A percentile compares a stretch with the other conserved stretches of the same genome.
Evolutionary conservation across 1,284 basidiomycete genomes (phyloP).

Genomic region (Exobasidium cylindrosporum): DNA sequence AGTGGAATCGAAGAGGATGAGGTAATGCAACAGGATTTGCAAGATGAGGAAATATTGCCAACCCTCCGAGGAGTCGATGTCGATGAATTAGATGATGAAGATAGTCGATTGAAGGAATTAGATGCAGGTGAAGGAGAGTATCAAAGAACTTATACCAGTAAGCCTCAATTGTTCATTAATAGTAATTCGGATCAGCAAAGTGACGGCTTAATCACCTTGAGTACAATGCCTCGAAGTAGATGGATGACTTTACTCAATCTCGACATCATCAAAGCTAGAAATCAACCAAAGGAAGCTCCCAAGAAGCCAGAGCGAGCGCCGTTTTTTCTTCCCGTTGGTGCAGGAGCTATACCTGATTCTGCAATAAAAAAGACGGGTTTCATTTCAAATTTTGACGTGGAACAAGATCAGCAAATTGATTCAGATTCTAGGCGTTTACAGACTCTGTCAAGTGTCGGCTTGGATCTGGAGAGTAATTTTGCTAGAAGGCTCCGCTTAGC

Average conservation of each 20-base stretch:
- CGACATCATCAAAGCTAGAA: slow-evolving; percentile 84
- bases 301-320: slow-evolving; percentile 79
- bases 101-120: slow-evolving; percentile 56
- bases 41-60: slow-evolving; percentile 24
- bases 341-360: slow-evolving; percentile 62
- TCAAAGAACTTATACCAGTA: slow-evolving; percentile 39
- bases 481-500: slow-evolving; percentile 32
- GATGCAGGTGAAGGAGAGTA: slow-evolving; percentile 35
- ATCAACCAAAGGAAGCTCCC: slow-evolving; percentile 91
- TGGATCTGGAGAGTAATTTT: slow-evolving; percentile 34
- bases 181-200: slow-evolving; percentile 2
- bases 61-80: slow-evolving; percentile 28
- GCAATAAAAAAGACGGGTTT: slow-evolving; percentile 4
- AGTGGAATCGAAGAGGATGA: slow-evolving; percentile 74
- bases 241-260: slow-evolving; percentile 97
- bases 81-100: slow-evolving; percentile 17
- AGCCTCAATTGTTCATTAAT: slow-evolving; percentile 60
- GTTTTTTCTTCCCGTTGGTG: slow-evolving; percentile 81
- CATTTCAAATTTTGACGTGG: not conserved
- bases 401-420: not conserved
- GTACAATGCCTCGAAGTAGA: slow-evolving; percentile 81
- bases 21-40: slow-evolving; percentile 46
- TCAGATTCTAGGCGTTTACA: not conserved
- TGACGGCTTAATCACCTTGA: slow-evolving; percentile 68
- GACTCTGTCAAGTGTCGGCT: not conserved